Evolutionary conservation across 163 green algal species (phyloP), one percentile per base, ranked within the genome.

Genomic region (Coccomyxa subellipsoidea): DNA sequence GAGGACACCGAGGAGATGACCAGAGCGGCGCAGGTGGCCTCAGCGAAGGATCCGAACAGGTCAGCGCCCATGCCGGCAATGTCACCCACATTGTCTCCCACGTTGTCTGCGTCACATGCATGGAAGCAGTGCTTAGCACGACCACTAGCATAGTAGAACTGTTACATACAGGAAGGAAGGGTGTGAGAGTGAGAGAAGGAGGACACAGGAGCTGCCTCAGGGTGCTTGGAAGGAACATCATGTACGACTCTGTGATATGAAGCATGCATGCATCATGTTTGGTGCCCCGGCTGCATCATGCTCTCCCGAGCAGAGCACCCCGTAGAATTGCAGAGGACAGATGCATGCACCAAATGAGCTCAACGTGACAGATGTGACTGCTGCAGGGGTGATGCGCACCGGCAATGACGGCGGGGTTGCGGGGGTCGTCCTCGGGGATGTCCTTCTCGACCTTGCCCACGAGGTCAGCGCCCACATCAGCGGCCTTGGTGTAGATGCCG

Each of bases 1-100:
- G 91, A 90, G 39, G 95, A 98, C 0, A 98, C 90, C 21, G 91
- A 95, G 36, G 92, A 92, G 35, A 98, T 91, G 36, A 98, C 96
- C 69, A 99, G 93, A 0, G 95, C 95, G 25, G 95, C 95, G 85
- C 95, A 98, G 69, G 95, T 98, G 47, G 94, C 93, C 90, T 98
- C 94, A 37, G 95, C 97, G 76, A 99, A 99, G 21, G 95, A 99
- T 40, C 95, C 97, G 82, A 99, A 99, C 79, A 99, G 92, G 85
- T 99, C 97, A 75, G 96, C 93, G 77, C 97, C 97, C 95, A 99
- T 99, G 83, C 96, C 97, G 54, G 97, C 97, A 84, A 99, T 98
- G 89, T 99, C 97, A 77, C 97, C 97, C 32, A 99, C 97, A 83
- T 99, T 99, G 93, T 99, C 97, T 71, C 97, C 97, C 54, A 99